Conservation (phyloP, 2,329 filamentous ascomycete genomes). For the Trichocomaceae sp. region DNA sequence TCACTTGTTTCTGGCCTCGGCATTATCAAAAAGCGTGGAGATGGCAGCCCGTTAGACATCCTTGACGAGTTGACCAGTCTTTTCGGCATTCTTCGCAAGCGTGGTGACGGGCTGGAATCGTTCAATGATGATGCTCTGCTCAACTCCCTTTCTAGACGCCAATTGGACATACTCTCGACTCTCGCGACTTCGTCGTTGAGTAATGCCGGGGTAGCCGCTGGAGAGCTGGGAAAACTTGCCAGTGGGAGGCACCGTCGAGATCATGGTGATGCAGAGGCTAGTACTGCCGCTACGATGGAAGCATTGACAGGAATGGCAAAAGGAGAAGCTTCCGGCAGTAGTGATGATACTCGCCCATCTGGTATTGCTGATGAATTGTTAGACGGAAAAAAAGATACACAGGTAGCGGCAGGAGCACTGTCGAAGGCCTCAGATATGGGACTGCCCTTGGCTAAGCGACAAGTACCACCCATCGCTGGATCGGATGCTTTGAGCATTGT, state of each 20-base stretch:
- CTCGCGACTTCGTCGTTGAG: not conserved
- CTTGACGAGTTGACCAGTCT: not conserved
- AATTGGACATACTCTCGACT: not conserved
- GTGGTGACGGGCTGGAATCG: not conserved
- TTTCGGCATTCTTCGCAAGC: not conserved
- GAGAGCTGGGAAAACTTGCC: not conserved
- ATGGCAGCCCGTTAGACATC: not conserved
- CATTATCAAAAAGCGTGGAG: not conserved
- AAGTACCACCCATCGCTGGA: slow-evolving; percentile 11
- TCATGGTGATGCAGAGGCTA: not conserved
- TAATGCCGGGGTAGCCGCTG: slow-evolving; percentile 1
- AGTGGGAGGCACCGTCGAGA: slow-evolving; percentile 4
- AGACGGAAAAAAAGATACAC: not conserved
- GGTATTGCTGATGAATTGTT: not conserved
- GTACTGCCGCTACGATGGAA: not conserved
- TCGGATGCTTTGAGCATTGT: slow-evolving; percentile 1
- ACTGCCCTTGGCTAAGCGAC: not conserved
- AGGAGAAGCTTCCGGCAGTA: not conserved
- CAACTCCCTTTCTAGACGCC: not conserved
- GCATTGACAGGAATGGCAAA: not conserved
- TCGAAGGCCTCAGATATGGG: not conserved
- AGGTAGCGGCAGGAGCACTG: not conserved
- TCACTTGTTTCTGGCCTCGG: not conserved
- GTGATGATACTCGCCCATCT: not conserved
- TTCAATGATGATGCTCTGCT: not conserved